Base-by-base conservation (phyloP, 106 monocot genomes). In the Phalaenopsis aphrodite region DNA sequence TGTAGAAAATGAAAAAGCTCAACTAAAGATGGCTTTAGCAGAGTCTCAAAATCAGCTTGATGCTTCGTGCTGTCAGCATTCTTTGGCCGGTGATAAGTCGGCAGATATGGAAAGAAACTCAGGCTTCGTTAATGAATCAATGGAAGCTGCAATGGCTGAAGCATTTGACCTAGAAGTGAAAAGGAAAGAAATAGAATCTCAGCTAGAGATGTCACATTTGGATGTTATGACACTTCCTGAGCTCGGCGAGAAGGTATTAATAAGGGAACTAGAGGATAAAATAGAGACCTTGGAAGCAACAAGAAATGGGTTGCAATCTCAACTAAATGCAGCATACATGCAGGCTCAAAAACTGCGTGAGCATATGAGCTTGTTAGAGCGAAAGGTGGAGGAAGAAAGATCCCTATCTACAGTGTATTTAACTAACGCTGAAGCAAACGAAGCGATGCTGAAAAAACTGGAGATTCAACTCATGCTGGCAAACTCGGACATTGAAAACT, bases 1-100 rank as follows among this genome's bases (percentile, higher is more conserved):
- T n/a, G 46, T 88, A 65, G 93, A 90, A 78, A 75, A 39, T 75
- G 93, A 93, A 81, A 96, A 90, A 75, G 81, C 37, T 55, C 79
- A 88, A 36, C 42, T 94, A 52, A 87, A 83, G 52, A 83, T 80
- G 81, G 76, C 72, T 84, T 84, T 95, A 72, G 76, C 78, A 23
- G 88, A 85, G 4, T 80, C 83, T 72, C 67, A 78, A 78, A 86
- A 75, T 75, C 83, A 85, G 64, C 81, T 87, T 49, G 83, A 80
- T 55, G 36, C 42, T 37, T 82, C 95, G 16, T 67, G 76, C 36
- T 56, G 57, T 69, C 77, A 84, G 19, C 52, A 86, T 21, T 61
- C 23, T 75, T 79, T 78, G 76, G 78, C 85, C n/a, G 86, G 89
- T 55, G 61, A 81, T 49, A 88, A 83, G 77, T 79, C 88, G 77